Percentiles rank a stretch among this genome's conserved stretches.
Evolutionary conservation across 2,329 filamentous ascomycete species (phyloP).

Genomic region (Calcarisporium arbuscula): DNA sequence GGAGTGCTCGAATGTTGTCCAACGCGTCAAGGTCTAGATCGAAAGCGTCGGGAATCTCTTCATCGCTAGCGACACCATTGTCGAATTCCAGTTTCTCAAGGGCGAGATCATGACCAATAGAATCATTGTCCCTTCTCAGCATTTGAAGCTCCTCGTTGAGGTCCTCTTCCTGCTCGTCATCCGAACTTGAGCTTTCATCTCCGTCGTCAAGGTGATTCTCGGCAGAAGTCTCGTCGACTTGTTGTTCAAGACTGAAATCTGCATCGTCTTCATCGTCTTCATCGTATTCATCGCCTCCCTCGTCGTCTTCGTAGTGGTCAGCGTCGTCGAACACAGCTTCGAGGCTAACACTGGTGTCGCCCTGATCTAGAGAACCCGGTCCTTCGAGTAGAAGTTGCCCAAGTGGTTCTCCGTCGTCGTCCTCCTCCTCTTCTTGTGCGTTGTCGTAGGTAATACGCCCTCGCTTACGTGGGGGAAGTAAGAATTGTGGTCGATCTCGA

Average conservation of each 20-base stretch:
- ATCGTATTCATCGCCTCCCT: constrained; percentile 28
- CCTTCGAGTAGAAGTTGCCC: constrained; percentile 2
- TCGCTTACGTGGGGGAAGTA: constrained; percentile 69
- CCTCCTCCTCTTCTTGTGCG: constrained; percentile 34
- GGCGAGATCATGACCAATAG: constrained; percentile 15
- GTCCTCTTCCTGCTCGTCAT: constrained; percentile 11
- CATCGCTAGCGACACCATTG: neutral
- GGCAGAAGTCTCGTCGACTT: constrained; percentile 11
- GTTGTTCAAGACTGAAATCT: constrained; percentile 5
- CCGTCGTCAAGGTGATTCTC: constrained; percentile 12
- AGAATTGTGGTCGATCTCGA: constrained; percentile 57
- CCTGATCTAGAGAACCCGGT: neutral
- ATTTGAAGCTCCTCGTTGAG: constrained; percentile 35
- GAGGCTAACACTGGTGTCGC: neutral
- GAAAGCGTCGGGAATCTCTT: constrained; percentile 15
- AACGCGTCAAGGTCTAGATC: constrained; percentile 15
- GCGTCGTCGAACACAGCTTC: constrained; percentile 6
- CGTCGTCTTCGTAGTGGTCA: constrained; percentile 8
- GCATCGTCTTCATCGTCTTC: constrained; percentile 28
- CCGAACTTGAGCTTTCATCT: too few relatives aligned
- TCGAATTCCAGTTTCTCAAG: constrained; percentile 10
- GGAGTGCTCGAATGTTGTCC: constrained; percentile 29
- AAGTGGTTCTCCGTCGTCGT: constrained; percentile 21
- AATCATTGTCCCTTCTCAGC: constrained; percentile 32
- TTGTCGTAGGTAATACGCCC: constrained; percentile 42